These are phyloP conservation scores for Pythium myriotylum DNA, from an alignment of 352 stramenopile genomes.

Conservation along the genomic window DNA sequence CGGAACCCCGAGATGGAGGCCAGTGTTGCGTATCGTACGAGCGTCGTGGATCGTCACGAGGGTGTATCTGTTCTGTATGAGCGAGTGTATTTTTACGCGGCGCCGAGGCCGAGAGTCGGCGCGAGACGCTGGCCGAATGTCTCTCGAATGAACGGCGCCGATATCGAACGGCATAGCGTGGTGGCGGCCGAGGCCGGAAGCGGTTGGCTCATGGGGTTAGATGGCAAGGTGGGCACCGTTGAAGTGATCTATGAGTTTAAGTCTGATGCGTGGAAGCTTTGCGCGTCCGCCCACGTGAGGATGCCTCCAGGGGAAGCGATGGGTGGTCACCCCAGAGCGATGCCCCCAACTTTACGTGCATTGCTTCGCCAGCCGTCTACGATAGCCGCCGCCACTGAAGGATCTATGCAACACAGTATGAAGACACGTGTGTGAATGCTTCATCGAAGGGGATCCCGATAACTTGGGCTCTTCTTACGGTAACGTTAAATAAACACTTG, in stretches of 20 bases:
- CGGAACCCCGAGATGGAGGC: background rate
- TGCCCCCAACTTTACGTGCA: no score
- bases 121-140: slow-evolving; percentile 7
- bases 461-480: no score
- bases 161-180: slow-evolving; percentile 2
- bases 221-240: background rate
- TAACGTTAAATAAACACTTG: no score
- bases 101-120: slow-evolving; percentile 17
- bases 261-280: slow-evolving; percentile 8
- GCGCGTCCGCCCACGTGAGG: background rate
- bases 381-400: no score
- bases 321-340: no score
- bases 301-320: background rate
- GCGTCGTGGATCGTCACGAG: background rate
- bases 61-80: background rate
- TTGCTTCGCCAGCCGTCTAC: no score
- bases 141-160: slow-evolving; percentile 2
- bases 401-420: no score
- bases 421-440: no score
- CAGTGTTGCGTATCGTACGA: background rate
- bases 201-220: background rate
- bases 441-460: no score
- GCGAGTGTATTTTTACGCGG: slow-evolving; percentile 7
- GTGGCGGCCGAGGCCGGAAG: background rate
- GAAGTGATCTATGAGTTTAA: slow-evolving; percentile 21